Evolutionary conservation across 1,284 basidiomycete species (phyloP), one percentile per base, ranked within the genome.

Genomic region (Rhodotorula sp.): DNA sequence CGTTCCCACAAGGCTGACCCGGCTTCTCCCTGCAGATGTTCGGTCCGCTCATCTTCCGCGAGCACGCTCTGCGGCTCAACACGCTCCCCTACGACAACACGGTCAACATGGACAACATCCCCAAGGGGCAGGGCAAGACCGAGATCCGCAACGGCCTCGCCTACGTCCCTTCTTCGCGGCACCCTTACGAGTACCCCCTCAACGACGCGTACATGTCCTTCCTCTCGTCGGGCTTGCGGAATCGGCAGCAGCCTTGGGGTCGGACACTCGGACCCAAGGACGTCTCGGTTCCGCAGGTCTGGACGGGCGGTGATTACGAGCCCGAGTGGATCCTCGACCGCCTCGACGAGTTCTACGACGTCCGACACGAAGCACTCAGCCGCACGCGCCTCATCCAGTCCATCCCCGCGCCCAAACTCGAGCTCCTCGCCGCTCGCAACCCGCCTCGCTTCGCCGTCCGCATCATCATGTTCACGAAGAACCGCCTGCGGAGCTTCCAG

Each of bases 51-150:
- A 48, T 64, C 46, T 64, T 64, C 34, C 44, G 54, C 28, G 53
- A 64, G 31, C 62, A 64, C 44, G 62, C 62, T 10, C 37, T 64
- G 18, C 62, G 62, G 10, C 40, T 64, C n/a, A 64, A 64, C 46
- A 57, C 54, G 10, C 47, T 64, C 9, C 44, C 28, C 11, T 64
- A 64, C 62, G 48, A 64, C 30, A 64, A 64, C 46, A 64, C 55
- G 46, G 54, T 64, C 54, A 64, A 64, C 46, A 64, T 64, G 62
- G 62, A 64, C 46, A 64, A 64, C 47, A 47, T 64, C 26, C 40
- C 62, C 28, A 46, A 55, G 26, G 62, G 55, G 11, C 22, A 44
- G n/a, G 62, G 48, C 47, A 47, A 31, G 47, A 60, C 62, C 1
- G 28, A 30, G 4, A 55, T 64, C 62, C 47, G 57, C n/a, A 34